Evolutionary conservation across 2,329 filamentous ascomycete species (phyloP).

Genomic region (Stemphylium vesicarium): DNA sequence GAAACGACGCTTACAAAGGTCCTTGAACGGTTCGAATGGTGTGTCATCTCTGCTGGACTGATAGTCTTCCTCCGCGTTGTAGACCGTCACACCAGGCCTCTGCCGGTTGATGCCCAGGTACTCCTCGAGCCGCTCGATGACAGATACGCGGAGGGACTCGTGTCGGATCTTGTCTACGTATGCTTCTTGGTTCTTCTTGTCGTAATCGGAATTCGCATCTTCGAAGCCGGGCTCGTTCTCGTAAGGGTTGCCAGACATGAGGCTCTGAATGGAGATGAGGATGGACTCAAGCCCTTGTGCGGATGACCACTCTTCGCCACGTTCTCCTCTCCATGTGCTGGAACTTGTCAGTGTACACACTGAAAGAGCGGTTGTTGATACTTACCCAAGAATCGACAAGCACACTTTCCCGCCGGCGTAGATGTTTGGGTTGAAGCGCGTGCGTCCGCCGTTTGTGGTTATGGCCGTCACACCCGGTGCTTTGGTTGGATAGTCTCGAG

Average conservation of each 20-base stretch:
- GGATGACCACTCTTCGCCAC: conserved; percentile 93
- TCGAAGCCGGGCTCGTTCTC: conserved; percentile 97
- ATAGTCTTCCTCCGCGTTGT: conserved; percentile 59
- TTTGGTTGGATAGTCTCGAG: conserved; percentile 80
- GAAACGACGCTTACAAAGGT: conserved; percentile 88
- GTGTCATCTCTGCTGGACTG: conserved; percentile 58
- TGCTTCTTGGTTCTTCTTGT: conserved; percentile 74
- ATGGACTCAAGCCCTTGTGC: conserved; percentile 95
- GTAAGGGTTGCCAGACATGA: conserved; percentile 93
- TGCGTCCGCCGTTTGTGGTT: conserved; percentile 88
- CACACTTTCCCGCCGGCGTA: conserved; percentile 92
- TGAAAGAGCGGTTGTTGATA: background rate
- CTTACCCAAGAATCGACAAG: conserved; percentile 86
- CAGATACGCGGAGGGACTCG: conserved; percentile 83
- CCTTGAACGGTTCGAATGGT: conserved; percentile 84
- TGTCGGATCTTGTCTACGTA: conserved; percentile 92
- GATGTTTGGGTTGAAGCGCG: conserved; percentile 96
- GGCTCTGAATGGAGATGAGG: conserved; percentile 90
- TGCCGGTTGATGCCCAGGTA: conserved; percentile 69
- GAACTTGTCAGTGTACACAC: conserved; percentile 19
- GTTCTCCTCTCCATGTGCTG: conserved; percentile 91
- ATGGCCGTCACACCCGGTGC: conserved; percentile 68
- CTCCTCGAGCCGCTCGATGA: conserved; percentile 84
- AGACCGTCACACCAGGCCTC: conserved; percentile 49
- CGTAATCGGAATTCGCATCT: conserved; percentile 68